Evolutionary conservation across 768 basidiomycete species (phyloP).

Genomic region (Russula emetica): DNA sequence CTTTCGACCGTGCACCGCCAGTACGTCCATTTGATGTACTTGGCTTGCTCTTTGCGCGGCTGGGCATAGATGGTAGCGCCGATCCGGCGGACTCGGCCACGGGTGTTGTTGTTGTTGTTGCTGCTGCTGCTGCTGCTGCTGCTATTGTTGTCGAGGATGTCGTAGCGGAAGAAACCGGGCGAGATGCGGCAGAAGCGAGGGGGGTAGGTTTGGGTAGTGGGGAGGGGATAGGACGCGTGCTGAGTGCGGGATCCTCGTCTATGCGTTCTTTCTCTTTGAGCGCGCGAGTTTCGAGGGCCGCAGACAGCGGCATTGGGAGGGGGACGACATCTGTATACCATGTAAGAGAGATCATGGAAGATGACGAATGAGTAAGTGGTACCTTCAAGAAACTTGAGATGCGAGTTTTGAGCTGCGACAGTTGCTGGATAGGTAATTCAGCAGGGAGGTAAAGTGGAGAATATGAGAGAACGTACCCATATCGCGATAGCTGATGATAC

Average conservation of each 20-base stretch:
- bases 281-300: slow-evolving; percentile 21
- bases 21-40: slow-evolving; percentile 21
- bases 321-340: slow-evolving; percentile 23
- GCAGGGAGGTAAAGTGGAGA: not conserved
- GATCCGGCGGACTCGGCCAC: slow-evolving; percentile 14
- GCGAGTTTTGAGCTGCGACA: slow-evolving; percentile 9
- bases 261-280: slow-evolving; percentile 26
- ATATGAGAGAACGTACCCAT: slow-evolving; percentile 22
- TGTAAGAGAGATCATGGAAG: not conserved
- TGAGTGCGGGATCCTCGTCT: slow-evolving; percentile 28
- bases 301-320: slow-evolving; percentile 20
- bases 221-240: slow-evolving; percentile 7
- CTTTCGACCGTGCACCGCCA: slow-evolving; percentile 19
- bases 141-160: slow-evolving; percentile 17
- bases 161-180: slow-evolving; percentile 17
- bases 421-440: slow-evolving; percentile 8
- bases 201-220: slow-evolving; percentile 15
- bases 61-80: slow-evolving; percentile 3
- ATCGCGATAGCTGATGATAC: slow-evolving; percentile 25
- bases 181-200: slow-evolving; percentile 5
- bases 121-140: not conserved
- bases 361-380: not conserved
- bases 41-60: slow-evolving; percentile 15
- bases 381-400: slow-evolving; percentile 27
- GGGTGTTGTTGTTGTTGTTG: not conserved